Conservation (phyloP, 345 rosid genomes). For the Erodium maritimum region DNA sequence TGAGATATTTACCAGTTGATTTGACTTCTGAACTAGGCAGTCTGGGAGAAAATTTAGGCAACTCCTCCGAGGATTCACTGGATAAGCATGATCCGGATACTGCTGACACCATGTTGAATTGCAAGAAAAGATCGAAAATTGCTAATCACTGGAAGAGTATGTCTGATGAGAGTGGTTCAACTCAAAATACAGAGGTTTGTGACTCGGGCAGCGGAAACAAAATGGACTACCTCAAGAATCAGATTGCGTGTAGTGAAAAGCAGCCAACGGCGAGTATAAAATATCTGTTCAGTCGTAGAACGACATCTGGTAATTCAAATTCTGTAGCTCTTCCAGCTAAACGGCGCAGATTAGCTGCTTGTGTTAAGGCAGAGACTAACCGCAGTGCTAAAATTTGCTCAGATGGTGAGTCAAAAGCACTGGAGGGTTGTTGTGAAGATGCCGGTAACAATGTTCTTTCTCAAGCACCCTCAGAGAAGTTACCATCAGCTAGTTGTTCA, state of each 20-base stretch:
- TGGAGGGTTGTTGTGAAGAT: slow-evolving; percentile 11
- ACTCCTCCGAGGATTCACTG: slow-evolving; percentile 11
- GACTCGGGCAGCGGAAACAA: slow-evolving; percentile 19
- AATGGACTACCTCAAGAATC: slow-evolving; percentile 14
- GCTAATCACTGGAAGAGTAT: slow-evolving; percentile 2
- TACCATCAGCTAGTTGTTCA: slow-evolving; percentile 6
- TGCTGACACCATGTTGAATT: slow-evolving; percentile 2
- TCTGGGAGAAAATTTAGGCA: slow-evolving; percentile 10
- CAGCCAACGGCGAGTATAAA: slow-evolving; percentile 18
- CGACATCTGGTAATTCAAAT: slow-evolving; percentile 24
- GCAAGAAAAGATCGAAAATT: slow-evolving; percentile 1
- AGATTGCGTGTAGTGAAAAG: slow-evolving; percentile 13
- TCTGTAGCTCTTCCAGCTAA: slow-evolving; percentile 31
- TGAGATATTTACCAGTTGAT: slow-evolving; percentile 29
- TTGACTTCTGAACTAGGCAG: slow-evolving; percentile 12
- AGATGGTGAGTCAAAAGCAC: slow-evolving; percentile 21
- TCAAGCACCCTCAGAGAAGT: slow-evolving; percentile 9
- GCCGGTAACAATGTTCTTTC: slow-evolving; percentile 14
- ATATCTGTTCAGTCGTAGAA: slow-evolving; percentile 23
- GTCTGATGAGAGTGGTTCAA: slow-evolving; percentile 12
- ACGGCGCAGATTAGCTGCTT: slow-evolving; percentile 42
- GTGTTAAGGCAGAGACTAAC: slow-evolving; percentile 28
- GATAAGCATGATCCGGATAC: slow-evolving; percentile 8
- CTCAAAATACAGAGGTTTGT: slow-evolving; percentile 6
- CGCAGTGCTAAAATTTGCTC: slow-evolving; percentile 16